Evolutionary conservation across 176 grass and related monocot species (phyloP).

Genomic region (Juncus effusus): DNA sequence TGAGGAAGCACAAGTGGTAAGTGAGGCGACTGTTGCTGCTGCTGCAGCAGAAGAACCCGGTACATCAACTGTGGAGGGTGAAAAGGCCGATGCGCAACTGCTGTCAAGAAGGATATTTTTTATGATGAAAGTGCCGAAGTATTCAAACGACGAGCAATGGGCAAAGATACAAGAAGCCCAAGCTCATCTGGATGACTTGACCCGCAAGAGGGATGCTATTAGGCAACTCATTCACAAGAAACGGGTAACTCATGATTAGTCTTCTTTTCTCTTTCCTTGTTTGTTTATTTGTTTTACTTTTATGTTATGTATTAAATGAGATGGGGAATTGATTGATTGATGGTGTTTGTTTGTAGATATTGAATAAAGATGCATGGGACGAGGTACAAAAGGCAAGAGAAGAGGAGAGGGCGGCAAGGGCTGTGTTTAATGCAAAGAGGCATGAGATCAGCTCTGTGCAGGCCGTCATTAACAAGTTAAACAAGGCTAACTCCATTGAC

Average conservation of each 20-base stretch:
- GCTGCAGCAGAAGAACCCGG: constrained; percentile 11
- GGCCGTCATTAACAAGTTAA: constrained; percentile 66
- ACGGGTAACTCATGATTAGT: constrained; percentile 47
- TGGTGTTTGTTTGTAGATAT: constrained; percentile 40
- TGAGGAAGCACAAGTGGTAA: constrained; percentile 25
- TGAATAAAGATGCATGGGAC: constrained; percentile 40
- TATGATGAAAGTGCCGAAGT: constrained; percentile 61
- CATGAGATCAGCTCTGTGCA: constrained; percentile 51
- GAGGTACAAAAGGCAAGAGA: constrained; percentile 44
- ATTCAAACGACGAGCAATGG: constrained; percentile 61
- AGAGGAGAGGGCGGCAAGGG: constrained; percentile 63
- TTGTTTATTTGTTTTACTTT: constrained; percentile 24
- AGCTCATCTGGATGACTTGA: constrained; percentile 50
- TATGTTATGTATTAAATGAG: background rate
- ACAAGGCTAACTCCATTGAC: constrained; percentile 81
- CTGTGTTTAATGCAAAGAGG: constrained; percentile 55
- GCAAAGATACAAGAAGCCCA: constrained; percentile 54
- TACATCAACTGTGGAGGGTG: constrained; percentile 28
- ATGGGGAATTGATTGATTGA: background rate
- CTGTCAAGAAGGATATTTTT: constrained; percentile 28
- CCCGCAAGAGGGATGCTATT: constrained; percentile 64
- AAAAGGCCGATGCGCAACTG: constrained; percentile 29
- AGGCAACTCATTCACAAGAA: constrained; percentile 53
- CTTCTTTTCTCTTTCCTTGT: constrained; percentile 10
- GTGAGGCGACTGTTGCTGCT: constrained; percentile 16